Percentiles rank a stretch among this genome's conserved stretches.
phyloP scores from a whole-genome alignment of 1,284 basidiomycete species.

The Sanghuangporus sanghuang region DNA sequence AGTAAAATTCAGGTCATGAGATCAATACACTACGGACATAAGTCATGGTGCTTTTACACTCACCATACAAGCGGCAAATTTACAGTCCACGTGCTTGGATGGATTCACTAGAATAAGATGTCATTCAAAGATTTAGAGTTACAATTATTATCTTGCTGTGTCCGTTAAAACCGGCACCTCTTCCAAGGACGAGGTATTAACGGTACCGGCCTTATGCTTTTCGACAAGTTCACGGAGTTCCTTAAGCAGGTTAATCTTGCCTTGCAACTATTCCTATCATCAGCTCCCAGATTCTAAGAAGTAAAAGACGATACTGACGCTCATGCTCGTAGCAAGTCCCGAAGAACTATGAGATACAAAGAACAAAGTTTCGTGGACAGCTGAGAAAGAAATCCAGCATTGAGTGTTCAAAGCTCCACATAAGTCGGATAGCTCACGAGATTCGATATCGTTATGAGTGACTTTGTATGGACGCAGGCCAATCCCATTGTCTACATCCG shows the following conservation, averaged over 20 bases:
- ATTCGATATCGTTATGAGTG: constrained; percentile 24
- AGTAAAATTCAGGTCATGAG: not conserved
- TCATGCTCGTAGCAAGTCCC: constrained; percentile 44
- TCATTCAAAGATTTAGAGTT: not conserved
- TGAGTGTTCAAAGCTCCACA: not conserved
- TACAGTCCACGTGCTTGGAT: too few species aligned
- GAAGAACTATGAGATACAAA: constrained; percentile 67
- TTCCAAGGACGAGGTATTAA: constrained; percentile 23
- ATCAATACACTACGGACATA: not conserved
- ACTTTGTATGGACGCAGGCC: constrained; percentile 52
- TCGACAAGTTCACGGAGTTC: constrained; percentile 25
- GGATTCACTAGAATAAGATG: not conserved
- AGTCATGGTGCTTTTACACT: too few species aligned
- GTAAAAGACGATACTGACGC: not conserved
- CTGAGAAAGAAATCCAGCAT: not conserved
- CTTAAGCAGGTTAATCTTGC: constrained; percentile 28
- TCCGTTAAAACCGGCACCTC: not conserved
- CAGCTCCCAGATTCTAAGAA: not conserved
- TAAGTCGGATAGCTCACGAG: not conserved
- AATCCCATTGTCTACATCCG: constrained; percentile 18
- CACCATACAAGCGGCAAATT: too few species aligned
- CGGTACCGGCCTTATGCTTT: constrained; percentile 21
- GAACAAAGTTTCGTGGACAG: constrained; percentile 48
- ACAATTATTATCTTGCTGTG: not conserved
- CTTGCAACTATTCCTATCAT: constrained; percentile 23